Evolutionary conservation across 495 filamentous ascomycete genomes (phyloP).

Genomic region (Lasiosphaeria hispida): DNA sequence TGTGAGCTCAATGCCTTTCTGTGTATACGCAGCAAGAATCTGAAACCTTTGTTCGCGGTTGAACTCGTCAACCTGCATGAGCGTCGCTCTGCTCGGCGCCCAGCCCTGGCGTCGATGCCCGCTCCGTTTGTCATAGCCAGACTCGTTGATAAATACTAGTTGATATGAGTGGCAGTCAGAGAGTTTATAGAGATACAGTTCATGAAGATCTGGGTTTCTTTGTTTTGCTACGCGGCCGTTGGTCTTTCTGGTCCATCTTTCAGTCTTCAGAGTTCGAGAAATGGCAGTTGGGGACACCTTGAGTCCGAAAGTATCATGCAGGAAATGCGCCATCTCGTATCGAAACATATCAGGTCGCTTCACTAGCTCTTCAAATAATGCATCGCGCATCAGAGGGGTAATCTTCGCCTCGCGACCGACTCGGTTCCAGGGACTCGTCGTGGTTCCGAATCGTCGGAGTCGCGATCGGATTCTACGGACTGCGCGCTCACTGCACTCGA

Average conservation of each 20-base stretch:
- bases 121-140: constrained; percentile 30
- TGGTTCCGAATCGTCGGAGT: constrained; percentile 5
- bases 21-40: constrained; percentile 39
- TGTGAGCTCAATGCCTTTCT: constrained; percentile 37
- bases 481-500: constrained; percentile 9
- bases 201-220: constrained; percentile 35
- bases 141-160: constrained; percentile 33
- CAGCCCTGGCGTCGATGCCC: constrained; percentile 32
- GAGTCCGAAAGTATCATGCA: too few relatives aligned
- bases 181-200: constrained; percentile 34
- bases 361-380: constrained; percentile 16
- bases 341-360: constrained; percentile 20
- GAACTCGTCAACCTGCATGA: constrained; percentile 35
- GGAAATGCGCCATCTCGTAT: constrained; percentile 36
- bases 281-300: too few relatives aligned
- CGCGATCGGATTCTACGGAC: constrained; percentile 9
- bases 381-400: constrained; percentile 15
- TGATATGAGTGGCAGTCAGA: constrained; percentile 34
- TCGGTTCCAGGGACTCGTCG: constrained; percentile 10
- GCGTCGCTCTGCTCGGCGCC: constrained; percentile 33
- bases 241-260: too few relatives aligned
- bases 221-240: too few relatives aligned
- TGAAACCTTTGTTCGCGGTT: constrained; percentile 34
- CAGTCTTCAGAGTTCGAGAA: too few relatives aligned
- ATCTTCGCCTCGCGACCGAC: constrained; percentile 11